phyloP scores from a whole-genome alignment of 305 asterid species.

The Fraxinus xanthoxyloides region DNA sequence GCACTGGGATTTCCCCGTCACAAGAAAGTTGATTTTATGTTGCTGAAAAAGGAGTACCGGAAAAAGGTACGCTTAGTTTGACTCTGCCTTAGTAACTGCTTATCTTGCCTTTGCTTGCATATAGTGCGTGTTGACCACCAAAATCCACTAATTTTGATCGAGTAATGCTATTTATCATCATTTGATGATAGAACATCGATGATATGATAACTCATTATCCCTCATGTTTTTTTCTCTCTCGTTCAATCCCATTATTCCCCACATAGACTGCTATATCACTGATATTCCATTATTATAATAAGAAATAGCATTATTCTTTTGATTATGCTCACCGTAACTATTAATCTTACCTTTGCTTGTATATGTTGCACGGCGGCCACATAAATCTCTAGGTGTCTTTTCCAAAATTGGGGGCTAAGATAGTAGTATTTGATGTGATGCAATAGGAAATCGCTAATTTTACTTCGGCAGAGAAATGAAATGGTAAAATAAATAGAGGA shows the following conservation, averaged over 20 bases:
- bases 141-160: neutral
- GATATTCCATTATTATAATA: no score
- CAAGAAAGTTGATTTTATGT: slow-evolving; percentile 56
- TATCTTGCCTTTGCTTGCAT: neutral
- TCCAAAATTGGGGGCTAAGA: neutral
- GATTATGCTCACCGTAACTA: neutral
- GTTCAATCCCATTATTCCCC: no score
- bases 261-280: no score
- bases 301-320: no score
- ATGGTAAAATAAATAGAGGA: neutral
- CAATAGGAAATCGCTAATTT: neutral
- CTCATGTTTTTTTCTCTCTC: no score
- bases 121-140: neutral
- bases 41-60: slow-evolving; percentile 87
- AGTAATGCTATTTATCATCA: no score
- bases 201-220: no score
- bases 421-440: neutral
- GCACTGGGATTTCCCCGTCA: slow-evolving; percentile 78
- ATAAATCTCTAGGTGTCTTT: neutral
- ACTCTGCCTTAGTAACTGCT: neutral
- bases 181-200: no score
- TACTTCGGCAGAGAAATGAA: neutral
- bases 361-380: neutral
- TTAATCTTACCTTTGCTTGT: neutral
- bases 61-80: slow-evolving; percentile 58